Conservation (phyloP, 768 basidiomycete genomes). For the Lyophyllum decastes region DNA sequence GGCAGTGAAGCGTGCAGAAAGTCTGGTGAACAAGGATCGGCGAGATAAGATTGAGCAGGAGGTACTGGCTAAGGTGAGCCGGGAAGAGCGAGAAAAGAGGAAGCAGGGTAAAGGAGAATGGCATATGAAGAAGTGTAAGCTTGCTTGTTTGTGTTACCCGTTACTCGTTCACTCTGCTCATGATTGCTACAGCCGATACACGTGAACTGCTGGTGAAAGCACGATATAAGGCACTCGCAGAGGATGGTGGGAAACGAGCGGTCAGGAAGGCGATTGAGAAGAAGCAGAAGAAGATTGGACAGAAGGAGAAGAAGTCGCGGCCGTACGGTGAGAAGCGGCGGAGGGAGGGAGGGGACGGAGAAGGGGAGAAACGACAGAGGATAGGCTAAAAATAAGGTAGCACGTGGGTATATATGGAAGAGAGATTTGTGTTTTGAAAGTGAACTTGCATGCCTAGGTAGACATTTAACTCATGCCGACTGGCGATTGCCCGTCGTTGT, state of each 20-base stretch:
- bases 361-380: constrained; percentile 19
- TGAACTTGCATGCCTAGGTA: not conserved
- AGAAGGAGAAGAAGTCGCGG: constrained; percentile 87
- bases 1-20: constrained; percentile 77
- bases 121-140: constrained; percentile 83
- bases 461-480: not conserved
- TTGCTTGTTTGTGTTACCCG: not conserved
- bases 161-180: constrained; percentile 7
- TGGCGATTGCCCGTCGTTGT: constrained; percentile 8
- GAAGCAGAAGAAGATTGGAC: constrained; percentile 82
- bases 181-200: constrained; percentile 63
- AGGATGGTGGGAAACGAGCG: constrained; percentile 74
- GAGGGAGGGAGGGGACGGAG: constrained; percentile 14
- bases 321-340: constrained; percentile 46
- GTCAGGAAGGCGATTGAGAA: constrained; percentile 89
- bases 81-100: constrained; percentile 66
- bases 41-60: constrained; percentile 71
- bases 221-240: constrained; percentile 76
- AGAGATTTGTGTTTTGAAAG: not conserved
- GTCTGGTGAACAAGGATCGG: constrained; percentile 70
- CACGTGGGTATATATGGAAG: constrained; percentile 4
- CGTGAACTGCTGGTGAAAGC: constrained; percentile 73
- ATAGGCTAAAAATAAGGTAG: constrained; percentile 14
- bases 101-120: constrained; percentile 79
- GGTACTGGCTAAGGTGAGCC: constrained; percentile 55